Percentiles rank a stretch among this genome's conserved stretches.
Evolutionary conservation across 306 rosid species (phyloP).

Genomic region (Rosa lucieae): DNA sequence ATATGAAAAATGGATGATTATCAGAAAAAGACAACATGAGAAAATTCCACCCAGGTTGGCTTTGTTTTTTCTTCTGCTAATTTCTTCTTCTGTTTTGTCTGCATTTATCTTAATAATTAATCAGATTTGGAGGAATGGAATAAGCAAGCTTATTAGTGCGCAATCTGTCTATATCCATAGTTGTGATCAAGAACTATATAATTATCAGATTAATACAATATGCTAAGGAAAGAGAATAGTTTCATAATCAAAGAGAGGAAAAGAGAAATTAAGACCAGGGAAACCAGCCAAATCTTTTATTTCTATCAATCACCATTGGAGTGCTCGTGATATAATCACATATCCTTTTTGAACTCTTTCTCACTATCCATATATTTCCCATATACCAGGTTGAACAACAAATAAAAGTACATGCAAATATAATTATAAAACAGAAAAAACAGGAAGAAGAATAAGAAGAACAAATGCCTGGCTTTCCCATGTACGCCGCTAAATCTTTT

Average conservation of each 20-base stretch:
- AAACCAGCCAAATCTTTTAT: constrained; percentile 57
- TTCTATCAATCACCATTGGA: constrained; percentile 32
- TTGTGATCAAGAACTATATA: not conserved
- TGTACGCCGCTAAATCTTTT: constrained; percentile 63
- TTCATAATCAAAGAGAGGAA: not conserved
- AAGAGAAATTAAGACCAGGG: constrained; percentile 27
- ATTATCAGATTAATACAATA: not conserved
- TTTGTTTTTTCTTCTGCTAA: constrained; percentile 1
- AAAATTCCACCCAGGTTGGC: not conserved
- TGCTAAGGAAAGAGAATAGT: not conserved
- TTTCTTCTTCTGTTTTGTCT: not conserved
- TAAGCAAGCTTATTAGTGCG: not conserved
- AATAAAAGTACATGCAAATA: constrained; percentile 8
- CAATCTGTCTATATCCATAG: not conserved
- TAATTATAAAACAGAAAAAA: not conserved
- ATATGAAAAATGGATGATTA: not conserved
- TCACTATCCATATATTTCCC: constrained; percentile 19
- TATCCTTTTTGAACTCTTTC: constrained; percentile 22
- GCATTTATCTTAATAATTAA: not conserved
- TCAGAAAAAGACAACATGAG: not conserved
- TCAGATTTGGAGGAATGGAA: not conserved
- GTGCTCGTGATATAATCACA: constrained; percentile 32
- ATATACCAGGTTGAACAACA: constrained; percentile 11
- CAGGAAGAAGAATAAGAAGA: constrained; percentile 27
- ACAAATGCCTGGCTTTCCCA: constrained; percentile 95